Conservation (phyloP, 164 flowering plant species). For the Stephania yunnanensis region DNA sequence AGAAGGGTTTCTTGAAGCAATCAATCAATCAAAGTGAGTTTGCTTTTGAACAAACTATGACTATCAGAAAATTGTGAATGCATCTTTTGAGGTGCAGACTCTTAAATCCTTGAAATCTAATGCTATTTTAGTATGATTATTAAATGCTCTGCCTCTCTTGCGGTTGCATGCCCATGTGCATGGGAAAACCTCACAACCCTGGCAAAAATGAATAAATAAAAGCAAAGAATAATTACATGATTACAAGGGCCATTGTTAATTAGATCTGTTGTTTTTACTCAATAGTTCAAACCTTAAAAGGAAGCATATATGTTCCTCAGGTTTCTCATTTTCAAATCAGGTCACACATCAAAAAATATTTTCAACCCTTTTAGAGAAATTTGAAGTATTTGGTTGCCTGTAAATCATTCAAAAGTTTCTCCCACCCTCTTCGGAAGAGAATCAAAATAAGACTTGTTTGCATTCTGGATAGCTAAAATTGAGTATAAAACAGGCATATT, state of each 20-base stretch:
- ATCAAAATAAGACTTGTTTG: neutral
- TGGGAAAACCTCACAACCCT: neutral
- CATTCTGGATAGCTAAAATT: too few relatives aligned
- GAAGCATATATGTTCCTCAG: neutral
- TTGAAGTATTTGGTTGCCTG: neutral
- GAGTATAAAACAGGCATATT: too few relatives aligned
- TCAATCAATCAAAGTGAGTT: neutral
- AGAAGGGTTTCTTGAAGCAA: neutral
- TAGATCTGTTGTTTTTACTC: too few relatives aligned
- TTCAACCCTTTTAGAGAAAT: neutral
- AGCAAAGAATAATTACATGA: too few relatives aligned
- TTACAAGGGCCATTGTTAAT: too few relatives aligned
- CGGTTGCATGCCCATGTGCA: neutral
- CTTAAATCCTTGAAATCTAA: neutral
- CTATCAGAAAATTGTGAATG: neutral
- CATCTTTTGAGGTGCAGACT: neutral
- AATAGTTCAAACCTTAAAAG: neutral
- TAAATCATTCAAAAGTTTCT: neutral
- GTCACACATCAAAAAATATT: neutral
- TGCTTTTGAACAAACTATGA: neutral
- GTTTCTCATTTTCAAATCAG: neutral
- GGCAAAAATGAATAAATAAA: neutral
- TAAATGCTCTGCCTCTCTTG: neutral
- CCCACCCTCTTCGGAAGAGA: neutral
- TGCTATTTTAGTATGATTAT: neutral